Evolutionary conservation across 2,329 filamentous ascomycete genomes (phyloP).

Genomic region (Chaetomium globosum): DNA sequence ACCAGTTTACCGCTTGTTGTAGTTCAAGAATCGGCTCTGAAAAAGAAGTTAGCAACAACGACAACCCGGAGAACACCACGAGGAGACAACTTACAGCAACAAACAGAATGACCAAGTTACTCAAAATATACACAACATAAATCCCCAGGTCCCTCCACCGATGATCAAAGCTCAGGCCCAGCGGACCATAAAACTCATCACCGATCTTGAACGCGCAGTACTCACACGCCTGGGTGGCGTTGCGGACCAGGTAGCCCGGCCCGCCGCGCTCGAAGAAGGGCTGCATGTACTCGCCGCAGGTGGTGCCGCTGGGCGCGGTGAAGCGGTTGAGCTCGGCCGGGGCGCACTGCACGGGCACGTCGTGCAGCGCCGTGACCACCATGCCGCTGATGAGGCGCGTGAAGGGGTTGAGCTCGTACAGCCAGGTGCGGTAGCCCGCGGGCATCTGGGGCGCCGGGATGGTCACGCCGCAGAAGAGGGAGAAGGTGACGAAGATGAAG

Average conservation of each 20-base stretch:
- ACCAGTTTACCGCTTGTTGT: conserved; percentile 50
- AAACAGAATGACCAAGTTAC: conserved; percentile 69
- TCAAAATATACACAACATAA: conserved; percentile 72
- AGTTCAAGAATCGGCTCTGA: conserved; percentile 57
- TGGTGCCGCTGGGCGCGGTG: conserved; percentile 61
- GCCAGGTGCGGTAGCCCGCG: conserved; percentile 75
- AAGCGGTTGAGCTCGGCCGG: conserved; percentile 67
- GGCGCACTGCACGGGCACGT: conserved; percentile 62
- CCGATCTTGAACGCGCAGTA: conserved; percentile 83
- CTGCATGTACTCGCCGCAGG: conserved; percentile 75
- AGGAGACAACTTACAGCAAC: conserved; percentile 51
- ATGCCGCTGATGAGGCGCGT: conserved; percentile 80
- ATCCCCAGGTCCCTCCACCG: conserved; percentile 86
- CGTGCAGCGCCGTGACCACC: conserved; percentile 75
- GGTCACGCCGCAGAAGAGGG: conserved; percentile 85
- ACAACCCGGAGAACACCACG: neutral
- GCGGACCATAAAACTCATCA: conserved; percentile 73
- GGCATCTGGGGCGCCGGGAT: conserved; percentile 79
- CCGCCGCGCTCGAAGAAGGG: conserved; percentile 70
- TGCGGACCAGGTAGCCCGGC: conserved; percentile 67
- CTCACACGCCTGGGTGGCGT: conserved; percentile 67
- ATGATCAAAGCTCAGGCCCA: conserved; percentile 67
- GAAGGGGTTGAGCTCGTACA: conserved; percentile 82
- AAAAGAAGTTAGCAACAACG: conserved; percentile 23
- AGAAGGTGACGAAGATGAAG: conserved; percentile 79